These are phyloP conservation scores for Cladosporium halotolerans DNA, from an alignment of 2,329 filamentous ascomycete genomes.

Conservation along the genomic window DNA sequence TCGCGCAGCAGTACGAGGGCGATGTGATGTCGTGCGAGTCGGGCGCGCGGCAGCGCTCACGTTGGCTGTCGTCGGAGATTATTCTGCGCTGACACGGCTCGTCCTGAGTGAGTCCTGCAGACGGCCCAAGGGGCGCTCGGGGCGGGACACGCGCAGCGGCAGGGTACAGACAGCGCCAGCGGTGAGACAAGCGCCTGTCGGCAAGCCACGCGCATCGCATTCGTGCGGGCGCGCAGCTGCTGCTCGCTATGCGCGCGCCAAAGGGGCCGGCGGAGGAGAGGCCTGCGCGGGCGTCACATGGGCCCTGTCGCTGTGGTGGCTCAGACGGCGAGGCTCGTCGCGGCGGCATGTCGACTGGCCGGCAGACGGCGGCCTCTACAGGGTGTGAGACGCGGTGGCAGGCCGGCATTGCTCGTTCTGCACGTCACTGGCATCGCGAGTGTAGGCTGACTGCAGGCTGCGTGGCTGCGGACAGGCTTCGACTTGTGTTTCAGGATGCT, in stretches of 20 bases:
- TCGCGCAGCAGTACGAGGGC: neutral
- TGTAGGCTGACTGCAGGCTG: neutral
- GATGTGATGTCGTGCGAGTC: neutral
- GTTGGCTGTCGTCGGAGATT: neutral
- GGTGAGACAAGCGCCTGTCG: slow-evolving; percentile 10
- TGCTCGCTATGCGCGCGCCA: neutral
- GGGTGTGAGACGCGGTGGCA: neutral
- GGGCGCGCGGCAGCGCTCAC: neutral
- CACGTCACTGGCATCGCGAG: neutral
- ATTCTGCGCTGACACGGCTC: neutral
- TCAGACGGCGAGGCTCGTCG: too few species aligned
- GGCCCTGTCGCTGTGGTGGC: too few species aligned
- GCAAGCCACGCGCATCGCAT: slow-evolving; percentile 9
- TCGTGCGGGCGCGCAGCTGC: slow-evolving; percentile 3
- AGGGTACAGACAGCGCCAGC: neutral
- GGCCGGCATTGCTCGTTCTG: neutral
- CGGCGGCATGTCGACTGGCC: too few species aligned
- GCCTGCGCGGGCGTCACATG: neutral
- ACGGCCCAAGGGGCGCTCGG: neutral
- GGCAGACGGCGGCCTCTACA: too few species aligned
- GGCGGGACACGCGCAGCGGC: slow-evolving; percentile 2
- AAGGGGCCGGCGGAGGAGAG: neutral
- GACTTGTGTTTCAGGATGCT: neutral
- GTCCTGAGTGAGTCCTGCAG: slow-evolving; percentile 3
- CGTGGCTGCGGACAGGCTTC: neutral